Evolutionary conservation across 1,284 basidiomycete genomes (phyloP), one percentile per base, ranked within the genome.

Genomic region (Phellopilus nigrolimitatus): DNA sequence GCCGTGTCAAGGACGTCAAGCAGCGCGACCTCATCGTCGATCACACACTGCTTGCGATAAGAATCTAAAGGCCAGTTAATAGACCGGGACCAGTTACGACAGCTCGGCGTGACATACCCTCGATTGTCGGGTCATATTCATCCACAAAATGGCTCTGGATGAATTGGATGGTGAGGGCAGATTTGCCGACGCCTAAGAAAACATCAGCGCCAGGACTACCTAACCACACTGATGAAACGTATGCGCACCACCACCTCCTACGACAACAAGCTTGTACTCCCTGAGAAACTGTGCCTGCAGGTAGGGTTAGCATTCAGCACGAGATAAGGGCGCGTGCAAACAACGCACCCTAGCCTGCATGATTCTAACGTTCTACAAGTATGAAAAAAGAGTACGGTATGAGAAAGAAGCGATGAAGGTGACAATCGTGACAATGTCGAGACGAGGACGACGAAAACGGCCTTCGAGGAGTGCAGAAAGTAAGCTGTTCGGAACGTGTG

Each of bases 1-100:
- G 97, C 97, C 3, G 97, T 99, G 72, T 99, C 95, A 58, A 99
- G 81, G 47, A 99, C 95, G 65, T 99, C 95, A 51, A 99, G 82
- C 49, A 98, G 75, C 1, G 95, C 95, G 21, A 97, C 93, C 70
- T 99, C 97, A 33, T 97, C 95, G 69, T 99, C 95, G 60, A 99
- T 97, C 41, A 94, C 86, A 61, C 91, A 94, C 68, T 95, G 93
- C 69, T 97, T 97, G 60, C 93, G 79, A 73, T 95, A 95, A 52
- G 92, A 95, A 66, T 95, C 93, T 92, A 68, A 63, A 61, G 56
- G 21, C 47, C 41, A 46, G 22, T 33, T 36, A 56, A 58, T 44
- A 55, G 33, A 22, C 12, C 44, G 44, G 8, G 57, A 44, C n/a
- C 39, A 22, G 33, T 19, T 28, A 51, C 48, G 47, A 47, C 50